Base-by-base conservation (phyloP, 179 eudicot genomes). In the Monotropa hypopitys region DNA sequence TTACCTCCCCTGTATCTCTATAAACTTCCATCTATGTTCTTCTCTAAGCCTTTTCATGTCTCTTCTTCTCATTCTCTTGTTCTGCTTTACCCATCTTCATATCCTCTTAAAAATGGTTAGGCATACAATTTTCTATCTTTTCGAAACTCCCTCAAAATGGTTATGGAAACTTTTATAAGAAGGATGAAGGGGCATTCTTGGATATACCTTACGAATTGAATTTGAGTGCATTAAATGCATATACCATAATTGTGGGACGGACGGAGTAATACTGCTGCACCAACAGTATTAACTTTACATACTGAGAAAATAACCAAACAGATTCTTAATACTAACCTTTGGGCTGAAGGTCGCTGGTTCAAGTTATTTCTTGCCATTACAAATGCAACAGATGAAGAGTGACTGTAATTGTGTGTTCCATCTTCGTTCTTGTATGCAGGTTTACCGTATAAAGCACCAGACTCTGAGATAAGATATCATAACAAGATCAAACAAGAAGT, bases 341-440 rank as follows among this genome's bases (percentile, higher is more conserved):
- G 57, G 68, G 81, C 69, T 13, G 85, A 81, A 73, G 87, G 84
- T 79, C 78, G 80, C 72, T 79, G 84, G 80, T 79, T 84, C 50
- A 78, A 79, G 72, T 77, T 86, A 84, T 73, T 82, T 77, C 90
- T 89, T 57, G 80, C 68, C 72, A 81, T 33, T 77, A 86, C 87
- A 76, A 83, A 35, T 33, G 87, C 71, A 63, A 87, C 82, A 38
- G 88, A 72, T 9, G 74, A 72, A 45, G 84, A 77, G 73, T 81
- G 82, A 74, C 83, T 47, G 78, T 86, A 80, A 33, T 82, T 42
- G 72, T 81, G 77, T 18, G 86, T 82, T 67, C 88, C 99, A 84
- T 85, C 90, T 67, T 93, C 97, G 84, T 89, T 95, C 88, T 90
- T 89, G 83, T 84, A 87, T 33, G 88, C 80, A 77, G 91, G 59